Percentiles rank a stretch among this genome's conserved stretches.
Evolutionary conservation across 2,329 filamentous ascomycete genomes (phyloP).

Genomic region (Aspergillus pseudonomiae): DNA sequence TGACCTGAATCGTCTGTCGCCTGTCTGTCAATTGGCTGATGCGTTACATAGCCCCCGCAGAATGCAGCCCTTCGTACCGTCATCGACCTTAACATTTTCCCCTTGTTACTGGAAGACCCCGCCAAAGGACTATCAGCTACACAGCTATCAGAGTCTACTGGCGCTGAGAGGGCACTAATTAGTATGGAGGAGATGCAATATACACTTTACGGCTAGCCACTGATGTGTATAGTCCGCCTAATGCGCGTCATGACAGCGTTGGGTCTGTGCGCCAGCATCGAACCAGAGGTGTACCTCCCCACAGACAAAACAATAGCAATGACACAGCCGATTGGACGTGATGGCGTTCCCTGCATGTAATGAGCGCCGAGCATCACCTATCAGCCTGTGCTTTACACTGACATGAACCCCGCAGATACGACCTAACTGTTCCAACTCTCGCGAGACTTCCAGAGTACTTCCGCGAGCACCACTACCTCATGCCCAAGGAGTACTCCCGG

Average conservation of each 20-base stretch:
- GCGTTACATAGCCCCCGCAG: constrained; percentile 32
- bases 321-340: constrained; percentile 32
- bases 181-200: constrained; percentile 21
- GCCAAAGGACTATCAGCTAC: constrained; percentile 27
- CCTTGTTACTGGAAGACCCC: constrained; percentile 27
- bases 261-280: constrained; percentile 27
- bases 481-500: constrained; percentile 31
- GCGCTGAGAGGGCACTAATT: constrained; percentile 34
- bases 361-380: constrained; percentile 2
- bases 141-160: constrained; percentile 31
- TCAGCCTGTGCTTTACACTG: neutral
- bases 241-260: constrained; percentile 36
- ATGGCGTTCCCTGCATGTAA: constrained; percentile 36
- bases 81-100: constrained; percentile 35
- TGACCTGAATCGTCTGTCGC: neutral
- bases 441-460: constrained; percentile 36
- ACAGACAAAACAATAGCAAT: constrained; percentile 32
- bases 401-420: constrained; percentile 21
- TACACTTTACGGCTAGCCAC: neutral
- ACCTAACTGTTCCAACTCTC: constrained; percentile 36
- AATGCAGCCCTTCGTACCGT: constrained; percentile 36
- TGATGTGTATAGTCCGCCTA: constrained; percentile 26
- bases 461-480: constrained; percentile 27
- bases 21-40: neutral
- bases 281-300: constrained; percentile 27